Evolutionary conservation across 192 early-diverging fungal species (phyloP).

Genomic region (Geosiphon pyriformis): DNA sequence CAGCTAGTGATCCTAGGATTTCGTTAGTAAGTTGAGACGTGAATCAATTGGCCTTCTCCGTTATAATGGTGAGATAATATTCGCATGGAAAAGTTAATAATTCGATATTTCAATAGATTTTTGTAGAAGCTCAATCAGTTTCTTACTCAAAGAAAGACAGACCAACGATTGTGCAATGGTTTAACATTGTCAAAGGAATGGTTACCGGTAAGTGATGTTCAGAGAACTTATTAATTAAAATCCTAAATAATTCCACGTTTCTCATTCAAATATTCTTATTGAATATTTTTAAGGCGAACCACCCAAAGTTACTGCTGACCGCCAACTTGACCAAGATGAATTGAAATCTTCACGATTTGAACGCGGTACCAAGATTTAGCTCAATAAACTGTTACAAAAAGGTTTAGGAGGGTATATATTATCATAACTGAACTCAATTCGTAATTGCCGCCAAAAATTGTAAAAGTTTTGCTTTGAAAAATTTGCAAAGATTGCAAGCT

Average conservation of each 20-base stretch:
- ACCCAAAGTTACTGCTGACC: no score
- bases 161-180: conserved; percentile 17
- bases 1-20: conserved; percentile 41
- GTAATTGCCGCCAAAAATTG: no score
- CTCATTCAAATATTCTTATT: not conserved
- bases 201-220: conserved; percentile 18
- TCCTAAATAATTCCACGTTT: conserved; percentile 3
- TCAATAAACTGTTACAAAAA: no score
- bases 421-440: no score
- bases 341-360: no score
- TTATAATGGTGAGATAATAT: not conserved
- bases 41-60: not conserved
- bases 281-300: not conserved
- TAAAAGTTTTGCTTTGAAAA: no score
- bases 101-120: conserved; percentile 21
- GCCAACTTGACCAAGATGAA: no score
- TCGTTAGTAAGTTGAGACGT: conserved; percentile 14
- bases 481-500: no score
- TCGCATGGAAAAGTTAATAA: not conserved
- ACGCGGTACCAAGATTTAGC: no score
- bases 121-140: conserved; percentile 35
- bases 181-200: conserved; percentile 25
- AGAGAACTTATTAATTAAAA: not conserved
- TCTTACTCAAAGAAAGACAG: conserved; percentile 27
- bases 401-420: no score